These are phyloP conservation scores for Kazachstania psychrophila DNA, from an alignment of 805 yeast species.

Conservation along the genomic window DNA sequence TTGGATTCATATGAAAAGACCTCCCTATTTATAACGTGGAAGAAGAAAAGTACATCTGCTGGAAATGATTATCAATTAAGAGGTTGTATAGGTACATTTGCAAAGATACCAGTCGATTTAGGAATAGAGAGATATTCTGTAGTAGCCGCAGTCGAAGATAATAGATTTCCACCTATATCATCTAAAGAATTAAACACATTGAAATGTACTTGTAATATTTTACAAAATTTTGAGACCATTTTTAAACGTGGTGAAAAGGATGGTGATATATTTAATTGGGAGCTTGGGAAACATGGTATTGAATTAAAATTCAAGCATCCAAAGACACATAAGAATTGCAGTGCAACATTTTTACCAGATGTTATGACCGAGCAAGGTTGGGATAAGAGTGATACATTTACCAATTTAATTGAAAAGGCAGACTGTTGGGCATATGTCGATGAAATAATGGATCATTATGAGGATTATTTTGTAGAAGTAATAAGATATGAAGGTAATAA, in stretches of 20 bases:
- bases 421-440: conserved; percentile 33
- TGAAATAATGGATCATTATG: conserved; percentile 28
- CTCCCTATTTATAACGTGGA: conserved; percentile 90
- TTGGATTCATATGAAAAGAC: conserved; percentile 7
- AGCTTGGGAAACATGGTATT: conserved; percentile 74
- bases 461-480: conserved; percentile 33
- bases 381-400: conserved; percentile 57
- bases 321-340: conserved; percentile 31
- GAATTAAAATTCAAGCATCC: conserved; percentile 42
- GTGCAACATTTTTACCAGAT: conserved; percentile 83
- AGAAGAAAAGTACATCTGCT: conserved; percentile 28
- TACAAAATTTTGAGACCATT: conserved; percentile 33
- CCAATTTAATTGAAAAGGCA: conserved; percentile 65
- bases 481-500: conserved; percentile 51
- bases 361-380: conserved; percentile 86
- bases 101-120: conserved; percentile 38
- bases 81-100: conserved; percentile 93
- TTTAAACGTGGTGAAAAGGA: conserved; percentile 41
- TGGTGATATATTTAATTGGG: conserved; percentile 59
- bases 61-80: conserved; percentile 36
- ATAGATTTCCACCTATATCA: conserved; percentile 62
- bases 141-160: conserved; percentile 67
- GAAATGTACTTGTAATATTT: conserved; percentile 30
- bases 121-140: conserved; percentile 60
- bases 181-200: conserved; percentile 44